Percentiles rank a stretch among this genome's conserved stretches.
Conservation (phyloP, 768 basidiomycete species). For the Daedaleopsis nitida region DNA sequence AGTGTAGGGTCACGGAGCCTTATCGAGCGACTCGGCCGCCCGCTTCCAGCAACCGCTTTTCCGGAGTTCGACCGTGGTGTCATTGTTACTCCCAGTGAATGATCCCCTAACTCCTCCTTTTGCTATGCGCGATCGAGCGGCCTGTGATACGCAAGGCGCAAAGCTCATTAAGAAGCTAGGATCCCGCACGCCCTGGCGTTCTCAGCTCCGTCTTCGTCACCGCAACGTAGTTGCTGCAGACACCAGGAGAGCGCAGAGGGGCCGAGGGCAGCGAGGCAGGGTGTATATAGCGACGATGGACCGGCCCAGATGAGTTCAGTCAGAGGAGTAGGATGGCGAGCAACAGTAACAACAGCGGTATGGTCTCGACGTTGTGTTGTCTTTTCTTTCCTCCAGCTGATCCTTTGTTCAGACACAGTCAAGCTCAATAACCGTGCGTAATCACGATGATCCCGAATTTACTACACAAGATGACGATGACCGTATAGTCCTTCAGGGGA, state of each 20-base stretch:
- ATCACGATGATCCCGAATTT: not conserved
- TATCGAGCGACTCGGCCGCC: constrained; percentile 4
- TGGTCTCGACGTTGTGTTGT: not conserved
- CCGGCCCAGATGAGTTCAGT: not conserved
- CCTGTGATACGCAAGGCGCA: constrained; percentile 22
- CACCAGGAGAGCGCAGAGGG: constrained; percentile 4
- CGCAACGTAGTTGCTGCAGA: not conserved
- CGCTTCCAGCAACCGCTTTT: constrained; percentile 1
- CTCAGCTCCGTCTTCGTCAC: constrained; percentile 10
- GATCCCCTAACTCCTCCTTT: constrained; percentile 13
- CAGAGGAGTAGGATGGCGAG: constrained; percentile 9
- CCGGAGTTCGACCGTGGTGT: constrained; percentile 3
- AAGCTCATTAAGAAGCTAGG: constrained; percentile 14
- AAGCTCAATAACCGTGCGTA: constrained; percentile 46
- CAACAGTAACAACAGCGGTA: constrained; percentile 2
- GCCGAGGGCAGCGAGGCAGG: constrained; percentile 8
- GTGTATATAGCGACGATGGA: constrained; percentile 17
- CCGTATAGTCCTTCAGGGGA: constrained; percentile 56
- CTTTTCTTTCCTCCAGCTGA: not conserved
- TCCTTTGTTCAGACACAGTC: constrained; percentile 17
- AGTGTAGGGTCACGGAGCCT: constrained; percentile 14
- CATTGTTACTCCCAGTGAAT: constrained; percentile 5
- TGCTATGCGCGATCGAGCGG: constrained; percentile 15
- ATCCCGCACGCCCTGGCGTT: constrained; percentile 3
- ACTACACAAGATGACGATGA: too few relatives aligned